Conservation (phyloP, 108 stramenopile species). For the Schizochytrium sp. region DNA sequence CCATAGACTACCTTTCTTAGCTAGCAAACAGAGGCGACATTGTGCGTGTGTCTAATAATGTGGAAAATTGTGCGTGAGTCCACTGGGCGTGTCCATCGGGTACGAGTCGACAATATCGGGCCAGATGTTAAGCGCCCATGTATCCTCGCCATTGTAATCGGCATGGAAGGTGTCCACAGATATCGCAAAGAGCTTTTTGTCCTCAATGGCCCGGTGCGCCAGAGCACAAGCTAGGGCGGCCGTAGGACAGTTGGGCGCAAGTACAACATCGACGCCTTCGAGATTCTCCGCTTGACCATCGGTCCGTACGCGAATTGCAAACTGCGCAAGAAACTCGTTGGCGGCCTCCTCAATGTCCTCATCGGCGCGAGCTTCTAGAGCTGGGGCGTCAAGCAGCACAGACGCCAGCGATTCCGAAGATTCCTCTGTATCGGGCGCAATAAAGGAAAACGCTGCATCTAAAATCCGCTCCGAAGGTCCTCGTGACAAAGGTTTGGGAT, state of each 20-base stretch:
- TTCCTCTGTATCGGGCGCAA: not conserved
- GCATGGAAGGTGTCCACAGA: not conserved
- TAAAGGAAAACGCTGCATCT: not conserved
- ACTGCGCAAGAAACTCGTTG: not conserved
- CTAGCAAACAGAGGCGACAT: too few relatives aligned
- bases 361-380: not conserved
- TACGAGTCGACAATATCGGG: not conserved
- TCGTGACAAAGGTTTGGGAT: not conserved
- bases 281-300: not conserved
- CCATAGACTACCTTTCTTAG: too few relatives aligned
- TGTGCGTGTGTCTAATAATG: too few relatives aligned
- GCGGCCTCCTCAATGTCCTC: not conserved
- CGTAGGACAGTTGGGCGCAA: not conserved
- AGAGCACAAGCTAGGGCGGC: not conserved
- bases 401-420: not conserved
- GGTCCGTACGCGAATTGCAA: not conserved
- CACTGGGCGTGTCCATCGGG: not conserved
- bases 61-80: not conserved
- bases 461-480: not conserved
- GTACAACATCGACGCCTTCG: not conserved
- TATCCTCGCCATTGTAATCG: not conserved
- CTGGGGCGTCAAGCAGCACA: not conserved
- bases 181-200: not conserved
- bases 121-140: not conserved
- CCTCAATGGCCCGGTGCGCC: not conserved